Percentiles rank a stretch among this genome's conserved stretches.
phyloP scores from a whole-genome alignment of 345 rosid genomes.

The Leavenworthia alabamica region DNA sequence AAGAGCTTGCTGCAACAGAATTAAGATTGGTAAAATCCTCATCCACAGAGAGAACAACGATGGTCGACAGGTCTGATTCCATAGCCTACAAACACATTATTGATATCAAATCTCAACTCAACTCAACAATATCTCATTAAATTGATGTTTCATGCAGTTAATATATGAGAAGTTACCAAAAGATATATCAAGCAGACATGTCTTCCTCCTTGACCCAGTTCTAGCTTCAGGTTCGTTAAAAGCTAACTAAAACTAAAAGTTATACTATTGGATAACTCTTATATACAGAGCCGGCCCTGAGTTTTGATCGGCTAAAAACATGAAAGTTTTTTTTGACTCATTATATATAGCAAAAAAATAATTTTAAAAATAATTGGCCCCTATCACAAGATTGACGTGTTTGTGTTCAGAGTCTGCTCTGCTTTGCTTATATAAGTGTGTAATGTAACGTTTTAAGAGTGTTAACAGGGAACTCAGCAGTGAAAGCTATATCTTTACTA shows the following conservation, averaged over 20 bases:
- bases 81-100: background rate
- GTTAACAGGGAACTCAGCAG: constrained; percentile 61
- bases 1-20: constrained; percentile 91
- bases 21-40: constrained; percentile 83
- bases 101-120: background rate
- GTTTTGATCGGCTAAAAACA: no score
- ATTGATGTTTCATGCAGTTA: constrained; percentile 43
- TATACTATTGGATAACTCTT: background rate
- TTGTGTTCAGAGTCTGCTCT: no score
- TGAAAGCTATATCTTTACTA: constrained; percentile 66
- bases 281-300: no score
- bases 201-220: constrained; percentile 80
- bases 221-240: constrained; percentile 73
- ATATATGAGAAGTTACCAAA: constrained; percentile 87
- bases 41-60: constrained; percentile 65
- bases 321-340: no score
- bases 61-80: constrained; percentile 60
- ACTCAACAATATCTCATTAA: background rate
- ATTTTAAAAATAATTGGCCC: no score
- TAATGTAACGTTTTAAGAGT: background rate
- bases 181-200: constrained; percentile 79
- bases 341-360: no score
- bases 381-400: no score
- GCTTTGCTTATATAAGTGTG: background rate
- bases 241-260: background rate